These are phyloP conservation scores for Pyricularia pennisetigena DNA, from an alignment of 2,329 filamentous ascomycete species.

Conservation along the genomic window DNA sequence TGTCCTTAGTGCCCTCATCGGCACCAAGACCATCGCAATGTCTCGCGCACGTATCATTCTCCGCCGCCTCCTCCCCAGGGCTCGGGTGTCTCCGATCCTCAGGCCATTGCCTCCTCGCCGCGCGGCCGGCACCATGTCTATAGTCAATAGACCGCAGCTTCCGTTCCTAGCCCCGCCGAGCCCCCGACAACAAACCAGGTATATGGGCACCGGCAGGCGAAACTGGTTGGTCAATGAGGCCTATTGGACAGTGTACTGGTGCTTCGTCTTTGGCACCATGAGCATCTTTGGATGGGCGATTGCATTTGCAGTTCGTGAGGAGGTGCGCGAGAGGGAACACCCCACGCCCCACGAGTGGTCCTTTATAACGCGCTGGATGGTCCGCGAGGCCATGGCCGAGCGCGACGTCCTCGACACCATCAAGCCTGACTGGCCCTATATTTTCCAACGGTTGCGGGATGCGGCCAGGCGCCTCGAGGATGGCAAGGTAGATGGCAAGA, in stretches of 20 bases:
- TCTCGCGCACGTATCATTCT: constrained; percentile 25
- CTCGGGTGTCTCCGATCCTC: constrained; percentile 5
- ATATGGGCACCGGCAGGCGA: constrained; percentile 71
- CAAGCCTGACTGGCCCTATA: constrained; percentile 57
- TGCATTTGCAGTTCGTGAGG: constrained; percentile 59
- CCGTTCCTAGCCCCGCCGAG: constrained; percentile 37
- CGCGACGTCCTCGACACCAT: constrained; percentile 45
- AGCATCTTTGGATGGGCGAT: constrained; percentile 49
- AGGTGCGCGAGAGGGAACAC: constrained; percentile 63
- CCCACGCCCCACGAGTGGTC: constrained; percentile 80
- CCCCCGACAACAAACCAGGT: constrained; percentile 50
- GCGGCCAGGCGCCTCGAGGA: constrained; percentile 63
- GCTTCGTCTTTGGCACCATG: constrained; percentile 54
- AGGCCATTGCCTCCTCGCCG: constrained; percentile 33
- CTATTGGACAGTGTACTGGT: constrained; percentile 59
- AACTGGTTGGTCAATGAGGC: constrained; percentile 62
- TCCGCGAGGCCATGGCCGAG: constrained; percentile 54
- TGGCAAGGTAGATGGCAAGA: constrained; percentile 55
- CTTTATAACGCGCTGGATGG: constrained; percentile 56
- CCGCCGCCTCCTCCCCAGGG: constrained; percentile 20
- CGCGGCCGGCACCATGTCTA: constrained; percentile 25
- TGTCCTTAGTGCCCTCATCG: background rate
- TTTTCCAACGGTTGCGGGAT: constrained; percentile 49
- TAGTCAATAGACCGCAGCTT: constrained; percentile 30
- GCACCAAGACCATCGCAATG: constrained; percentile 17